Evolutionary conservation across 2,329 filamentous ascomycete genomes (phyloP).

Genomic region (Corinectria fuckeliana): DNA sequence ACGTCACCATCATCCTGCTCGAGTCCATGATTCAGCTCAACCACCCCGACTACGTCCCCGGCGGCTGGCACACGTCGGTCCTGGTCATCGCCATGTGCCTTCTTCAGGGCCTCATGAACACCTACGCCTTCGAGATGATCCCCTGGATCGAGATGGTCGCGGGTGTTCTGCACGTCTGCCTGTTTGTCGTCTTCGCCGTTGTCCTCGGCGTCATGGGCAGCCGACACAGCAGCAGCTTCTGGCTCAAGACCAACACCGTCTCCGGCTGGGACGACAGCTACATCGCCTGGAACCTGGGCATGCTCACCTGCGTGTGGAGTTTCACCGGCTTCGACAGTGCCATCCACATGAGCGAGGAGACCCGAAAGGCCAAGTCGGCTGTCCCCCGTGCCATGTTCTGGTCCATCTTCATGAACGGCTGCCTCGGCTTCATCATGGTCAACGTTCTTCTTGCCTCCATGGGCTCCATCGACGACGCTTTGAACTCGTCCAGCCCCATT

Average conservation of each 20-base stretch:
- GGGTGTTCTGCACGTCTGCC: constrained; percentile 32
- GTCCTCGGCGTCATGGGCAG: constrained; percentile 35
- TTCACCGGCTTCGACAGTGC: constrained; percentile 37
- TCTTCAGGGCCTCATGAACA: constrained; percentile 30
- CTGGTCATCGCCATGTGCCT: constrained; percentile 37
- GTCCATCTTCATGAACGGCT: constrained; percentile 39
- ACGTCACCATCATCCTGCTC: constrained; percentile 36
- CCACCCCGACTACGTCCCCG: constrained; percentile 28
- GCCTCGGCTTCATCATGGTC: constrained; percentile 37
- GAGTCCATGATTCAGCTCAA: constrained; percentile 37
- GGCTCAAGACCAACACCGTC: constrained; percentile 27
- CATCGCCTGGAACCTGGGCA: constrained; percentile 34
- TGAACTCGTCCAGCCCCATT: constrained; percentile 30
- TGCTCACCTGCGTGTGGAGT: constrained; percentile 37
- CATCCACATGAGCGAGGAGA: constrained; percentile 37
- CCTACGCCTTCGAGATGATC: constrained; percentile 31
- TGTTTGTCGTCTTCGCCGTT: constrained; percentile 34
- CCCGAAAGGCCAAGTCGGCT: constrained; percentile 34
- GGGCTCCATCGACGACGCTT: constrained; percentile 35
- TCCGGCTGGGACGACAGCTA: constrained; percentile 36
- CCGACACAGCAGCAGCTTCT: constrained; percentile 30
- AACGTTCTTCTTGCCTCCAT: constrained; percentile 36
- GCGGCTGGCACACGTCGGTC: constrained; percentile 34
- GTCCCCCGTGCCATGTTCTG: constrained; percentile 37
- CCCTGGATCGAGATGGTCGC: constrained; percentile 35